Evolutionary conservation across 2,329 filamentous ascomycete genomes (phyloP), one percentile per base, ranked within the genome.

Genomic region (Laburnicola sp.): DNA sequence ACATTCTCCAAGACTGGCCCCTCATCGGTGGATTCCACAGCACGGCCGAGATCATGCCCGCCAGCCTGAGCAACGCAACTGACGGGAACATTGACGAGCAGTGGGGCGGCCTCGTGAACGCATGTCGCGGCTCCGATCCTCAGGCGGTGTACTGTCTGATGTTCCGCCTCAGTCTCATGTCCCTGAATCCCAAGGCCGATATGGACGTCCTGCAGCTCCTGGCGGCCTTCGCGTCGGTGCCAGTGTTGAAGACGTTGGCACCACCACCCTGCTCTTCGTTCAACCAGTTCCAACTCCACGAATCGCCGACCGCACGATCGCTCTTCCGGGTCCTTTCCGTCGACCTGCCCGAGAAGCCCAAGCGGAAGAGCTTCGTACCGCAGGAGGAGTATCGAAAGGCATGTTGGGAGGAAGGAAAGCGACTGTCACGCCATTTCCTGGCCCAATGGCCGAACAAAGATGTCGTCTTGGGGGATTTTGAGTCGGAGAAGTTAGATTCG

Each of bases 91-190:
- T 75, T 27, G 48, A 61, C 6, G 42, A 64, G n/a, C 60, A 74
- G 39, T 80, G 75, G 74, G 77, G 76, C 1, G 50, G 64, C 4
- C 58, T 80, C 25, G 72, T 77, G 3, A 70, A 69, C 34, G 51
- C 71, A 3, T 78, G 73, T 51, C 65, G 63, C 27, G 37, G 57
- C 3, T 54, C 56, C 3, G 44, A 47, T 3, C 23, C 25, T 22
- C 30, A 11, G 63, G 72, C 11, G 50, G 34, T 16, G n/a, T 73
- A 72, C 48, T 55, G 47, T 10, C 58, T 80, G 11, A 76, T 77
- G 63, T 81, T 80, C 47, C 50, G 74, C 2, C 64, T 81, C 10
- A 73, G 71, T 3, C 57, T 74, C 0, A 56, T 82, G 23, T 69
- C 75, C 0, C 81, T 76, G 45, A 55, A 66, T 4, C 34, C 64